Base-by-base conservation (phyloP, 495 filamentous ascomycete genomes). In the Terfezia boudieri region DNA sequence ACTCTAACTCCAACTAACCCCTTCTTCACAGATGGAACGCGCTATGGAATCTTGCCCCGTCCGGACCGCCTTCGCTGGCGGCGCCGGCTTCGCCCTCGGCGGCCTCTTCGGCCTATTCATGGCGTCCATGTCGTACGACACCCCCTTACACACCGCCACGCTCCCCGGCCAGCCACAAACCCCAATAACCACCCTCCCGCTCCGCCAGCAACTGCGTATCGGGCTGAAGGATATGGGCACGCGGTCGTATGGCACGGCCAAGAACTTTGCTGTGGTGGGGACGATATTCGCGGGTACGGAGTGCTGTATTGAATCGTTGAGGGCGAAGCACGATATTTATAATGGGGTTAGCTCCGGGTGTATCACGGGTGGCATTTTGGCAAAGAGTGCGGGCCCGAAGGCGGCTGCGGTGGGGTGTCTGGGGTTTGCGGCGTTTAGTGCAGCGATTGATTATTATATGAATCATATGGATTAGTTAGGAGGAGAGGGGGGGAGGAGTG, bases 21-120 rank as follows among this genome's bases (percentile, higher is more conserved):
- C 8, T 8, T 16, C 38, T 16, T 20, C 41, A 5, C 41, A 87
- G 86, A 83, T 93, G 74, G 75, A 84, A 73, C 65, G 68, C 17
- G 76, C 77, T 38, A 92, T 92, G 84, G 88, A 95, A 66, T 88
- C 82, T 7, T 95, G 88, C 67, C 81, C 81, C 10, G 74, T 76
- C 37, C 94, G 94, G 64, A 84, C 84, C 11, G 81, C 74, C 53
- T 76, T 95, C 50, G 77, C 84, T 2, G 89, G 87, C 38, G 81
- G 74, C 16, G 86, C 86, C 73, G 88, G 88, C 10, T 94, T 94
- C 63, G 88, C 78, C 32, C 78, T 95, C 43, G 88, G 88, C 53
- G 89, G 86, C 59, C 68, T 84, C n/a, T 94, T 95, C 59, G 88
- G 88, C 51, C 71, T 95, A 57, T 94, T 95, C 68, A 94, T 94